Evolutionary conservation across 2,329 filamentous ascomycete species (phyloP).

Genomic region (Aspergillus sp.): DNA sequence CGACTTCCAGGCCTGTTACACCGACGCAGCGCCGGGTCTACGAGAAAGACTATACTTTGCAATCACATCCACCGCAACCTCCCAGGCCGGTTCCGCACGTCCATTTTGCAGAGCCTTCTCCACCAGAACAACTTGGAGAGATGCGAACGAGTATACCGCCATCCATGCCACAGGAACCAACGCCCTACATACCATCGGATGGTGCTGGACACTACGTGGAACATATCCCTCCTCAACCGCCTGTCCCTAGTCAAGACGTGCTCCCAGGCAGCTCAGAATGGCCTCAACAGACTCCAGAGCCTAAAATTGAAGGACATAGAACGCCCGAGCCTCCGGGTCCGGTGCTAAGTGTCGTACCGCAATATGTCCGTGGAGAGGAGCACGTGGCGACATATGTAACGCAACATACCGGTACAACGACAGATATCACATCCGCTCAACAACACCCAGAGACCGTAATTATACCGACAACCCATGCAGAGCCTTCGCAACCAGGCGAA

Average conservation of each 20-base stretch:
- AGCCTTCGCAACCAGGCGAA: not conserved
- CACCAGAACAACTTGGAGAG: no score
- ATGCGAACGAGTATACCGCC: no score
- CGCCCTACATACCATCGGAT: no score
- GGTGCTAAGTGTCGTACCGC: constrained; percentile 38
- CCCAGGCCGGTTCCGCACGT: no score
- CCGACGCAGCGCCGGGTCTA: not conserved
- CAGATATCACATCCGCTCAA: constrained; percentile 11
- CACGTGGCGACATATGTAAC: constrained; percentile 35
- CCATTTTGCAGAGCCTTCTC: not conserved
- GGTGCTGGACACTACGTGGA: no score
- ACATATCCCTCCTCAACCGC: not conserved
- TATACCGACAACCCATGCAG: not conserved
- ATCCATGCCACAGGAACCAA: no score
- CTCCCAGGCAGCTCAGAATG: not conserved
- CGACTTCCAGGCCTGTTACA: not conserved
- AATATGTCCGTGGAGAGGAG: constrained; percentile 47
- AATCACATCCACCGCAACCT: no score
- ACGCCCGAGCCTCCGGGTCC: not conserved
- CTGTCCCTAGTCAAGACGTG: not conserved
- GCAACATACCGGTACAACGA: constrained; percentile 14
- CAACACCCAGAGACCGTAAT: constrained; percentile 10
- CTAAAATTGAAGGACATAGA: not conserved
- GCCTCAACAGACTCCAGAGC: not conserved
- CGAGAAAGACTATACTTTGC: no score